A percentile compares a stretch with the other conserved stretches of the same genome.
These are phyloP conservation scores for Microdochium trichocladiopsis DNA, from an alignment of 2,329 filamentous ascomycete genomes.

Conservation along the genomic window DNA sequence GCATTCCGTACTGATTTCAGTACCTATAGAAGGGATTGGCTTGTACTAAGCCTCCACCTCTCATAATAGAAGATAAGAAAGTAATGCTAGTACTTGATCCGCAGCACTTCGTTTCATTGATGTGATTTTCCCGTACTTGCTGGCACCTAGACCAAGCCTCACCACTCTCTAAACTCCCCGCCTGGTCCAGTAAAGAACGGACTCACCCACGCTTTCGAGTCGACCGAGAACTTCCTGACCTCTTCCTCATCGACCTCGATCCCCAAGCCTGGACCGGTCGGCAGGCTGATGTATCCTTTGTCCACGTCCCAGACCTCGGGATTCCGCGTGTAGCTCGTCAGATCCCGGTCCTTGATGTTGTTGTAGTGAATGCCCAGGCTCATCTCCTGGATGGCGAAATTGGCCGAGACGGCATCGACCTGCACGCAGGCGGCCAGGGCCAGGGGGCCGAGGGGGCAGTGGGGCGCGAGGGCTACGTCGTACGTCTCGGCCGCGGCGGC, in stretches of 20 bases:
- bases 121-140: no score
- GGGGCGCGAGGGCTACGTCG: constrained; percentile 66
- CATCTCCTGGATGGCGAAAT: constrained; percentile 74
- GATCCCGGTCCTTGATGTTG: constrained; percentile 49
- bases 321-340: constrained; percentile 60
- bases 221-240: constrained; percentile 50
- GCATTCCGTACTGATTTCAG: constrained; percentile 73
- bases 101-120: no score
- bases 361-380: constrained; percentile 77
- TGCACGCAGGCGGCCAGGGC: constrained; percentile 66
- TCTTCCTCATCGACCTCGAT: constrained; percentile 67
- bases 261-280: constrained; percentile 55
- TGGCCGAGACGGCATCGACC: constrained; percentile 52
- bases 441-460: constrained; percentile 67
- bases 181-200: constrained; percentile 63
- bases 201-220: constrained; percentile 56
- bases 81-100: not conserved
- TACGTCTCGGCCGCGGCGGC: constrained; percentile 67
- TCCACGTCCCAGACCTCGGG: constrained; percentile 58
- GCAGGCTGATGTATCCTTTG: constrained; percentile 57
- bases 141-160: no score
- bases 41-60: not conserved
- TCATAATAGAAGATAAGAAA: not conserved
- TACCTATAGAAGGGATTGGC: not conserved
- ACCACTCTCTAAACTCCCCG: constrained; percentile 64